Base-by-base conservation (phyloP, 139 green algal genomes). In the Coccomyxa sp. region DNA sequence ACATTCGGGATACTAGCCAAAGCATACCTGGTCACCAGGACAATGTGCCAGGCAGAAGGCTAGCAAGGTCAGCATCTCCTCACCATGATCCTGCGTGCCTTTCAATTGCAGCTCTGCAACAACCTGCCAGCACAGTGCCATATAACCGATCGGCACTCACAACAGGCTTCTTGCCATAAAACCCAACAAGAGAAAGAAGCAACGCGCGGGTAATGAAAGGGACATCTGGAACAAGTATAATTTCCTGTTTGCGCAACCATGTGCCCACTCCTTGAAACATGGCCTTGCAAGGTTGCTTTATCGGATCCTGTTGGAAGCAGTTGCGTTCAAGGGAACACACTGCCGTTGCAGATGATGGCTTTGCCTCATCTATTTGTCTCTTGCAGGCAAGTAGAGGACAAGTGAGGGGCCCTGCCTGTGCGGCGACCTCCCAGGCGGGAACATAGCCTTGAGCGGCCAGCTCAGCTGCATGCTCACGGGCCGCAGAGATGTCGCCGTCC, bases 1-100 rank as follows among this genome's bases (percentile, higher is more conserved):
- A 51, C 38, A 51, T 27, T 21, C 1, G 21, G 66, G 66, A 23
- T 74, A 10, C 12, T 45, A n/a, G 71, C 23, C 30, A 31, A 16
- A 12, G 76, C 28, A n/a, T 58, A 59, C 31, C 31, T 80, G 76
- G 14, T 18, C 30, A 25, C 18, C 76, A 14, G 76, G 76, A 32
- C 77, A 71, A 45, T 81, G 77, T 31, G 51, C 77, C 77, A 81
- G 12, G 11, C 23, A 25, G 67, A 81, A 81, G 77, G 51, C 51
- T 13, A 67, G 45, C 77, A 81, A 57, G 15, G 13, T 60, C 17
- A 30, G 15, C 31, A 32, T 30, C 76, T 80, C 31, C 76, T 78
- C 71, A 57, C 23, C 23, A 78, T 28, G 1, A 28, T 38, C 27
- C n/a, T 21, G 71, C n/a, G 3, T 38, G 27, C 23, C 71, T 17